phyloP scores from a whole-genome alignment of 2,329 filamentous ascomycete species.

The Ascomycota sp. region DNA sequence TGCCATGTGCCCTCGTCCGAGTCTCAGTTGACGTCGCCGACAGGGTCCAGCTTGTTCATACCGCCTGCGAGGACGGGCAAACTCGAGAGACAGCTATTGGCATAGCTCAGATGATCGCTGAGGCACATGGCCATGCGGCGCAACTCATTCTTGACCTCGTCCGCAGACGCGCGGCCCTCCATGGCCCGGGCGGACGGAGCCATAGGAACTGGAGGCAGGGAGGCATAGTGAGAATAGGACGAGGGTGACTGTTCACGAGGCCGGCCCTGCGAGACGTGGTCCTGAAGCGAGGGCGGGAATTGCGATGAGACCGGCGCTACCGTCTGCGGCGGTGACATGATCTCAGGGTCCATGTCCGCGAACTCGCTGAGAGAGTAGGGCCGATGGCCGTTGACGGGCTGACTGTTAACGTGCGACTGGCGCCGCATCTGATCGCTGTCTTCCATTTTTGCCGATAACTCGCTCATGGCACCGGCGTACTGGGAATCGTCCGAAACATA shows the following conservation, averaged over 20 bases:
- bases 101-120: slow-evolving; percentile 24
- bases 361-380: slow-evolving; percentile 20
- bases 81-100: slow-evolving; percentile 22
- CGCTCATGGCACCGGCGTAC: slow-evolving; percentile 18
- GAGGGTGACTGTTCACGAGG: slow-evolving; percentile 4
- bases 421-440: slow-evolving; percentile 4
- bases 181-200: slow-evolving; percentile 30
- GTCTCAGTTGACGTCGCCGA: slow-evolving; percentile 1
- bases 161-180: slow-evolving; percentile 29
- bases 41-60: slow-evolving; percentile 7
- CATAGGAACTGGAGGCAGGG: slow-evolving; percentile 18
- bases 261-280: slow-evolving; percentile 5
- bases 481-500: slow-evolving; percentile 40
- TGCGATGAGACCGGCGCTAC: slow-evolving; percentile 5
- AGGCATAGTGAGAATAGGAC: slow-evolving; percentile 4
- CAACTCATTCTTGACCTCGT: slow-evolving; percentile 30
- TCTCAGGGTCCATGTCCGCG: slow-evolving; percentile 19
- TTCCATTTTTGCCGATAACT: slow-evolving; percentile 5
- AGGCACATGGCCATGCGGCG: slow-evolving; percentile 28
- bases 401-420: slow-evolving; percentile 2
- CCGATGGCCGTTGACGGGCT: slow-evolving; percentile 4
- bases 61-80: slow-evolving; percentile 17
- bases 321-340: slow-evolving; percentile 12
- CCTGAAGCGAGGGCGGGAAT: slow-evolving; percentile 3
- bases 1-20: not conserved